Evolutionary conservation across 139 green algal species (phyloP).

Genomic region (Picochlorum costavermella): DNA sequence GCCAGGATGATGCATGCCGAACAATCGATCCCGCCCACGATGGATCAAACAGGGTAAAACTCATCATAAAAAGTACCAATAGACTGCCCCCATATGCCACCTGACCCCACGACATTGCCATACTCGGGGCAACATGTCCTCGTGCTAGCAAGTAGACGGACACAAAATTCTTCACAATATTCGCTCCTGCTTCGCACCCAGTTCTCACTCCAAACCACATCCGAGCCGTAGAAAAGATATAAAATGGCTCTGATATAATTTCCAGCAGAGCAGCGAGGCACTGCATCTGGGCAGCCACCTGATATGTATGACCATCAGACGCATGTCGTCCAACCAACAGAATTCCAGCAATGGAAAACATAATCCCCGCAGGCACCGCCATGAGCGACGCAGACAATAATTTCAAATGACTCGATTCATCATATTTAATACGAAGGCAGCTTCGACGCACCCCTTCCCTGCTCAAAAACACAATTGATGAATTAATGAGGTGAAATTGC

Average conservation of each 20-base stretch:
- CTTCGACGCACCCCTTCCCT: constrained; percentile 76
- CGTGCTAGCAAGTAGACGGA: constrained; percentile 41
- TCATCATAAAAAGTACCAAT: constrained; percentile 32
- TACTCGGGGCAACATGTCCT: constrained; percentile 8
- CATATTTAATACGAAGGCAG: constrained; percentile 49
- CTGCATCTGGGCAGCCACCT: constrained; percentile 42
- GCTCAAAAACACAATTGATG: constrained; percentile 76
- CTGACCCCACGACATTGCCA: constrained; percentile 55
- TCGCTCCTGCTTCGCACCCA: constrained; percentile 48
- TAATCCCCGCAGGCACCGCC: constrained; percentile 35
- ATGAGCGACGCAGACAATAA: constrained; percentile 23
- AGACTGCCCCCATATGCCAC: constrained; percentile 39
- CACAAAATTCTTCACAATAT: constrained; percentile 35
- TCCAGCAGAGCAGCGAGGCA: constrained; percentile 58
- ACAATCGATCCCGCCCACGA: not conserved
- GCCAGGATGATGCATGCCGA: not conserved
- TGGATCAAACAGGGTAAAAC: constrained; percentile 12
- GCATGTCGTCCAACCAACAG: constrained; percentile 14
- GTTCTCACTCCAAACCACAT: constrained; percentile 53
- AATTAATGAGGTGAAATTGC: constrained; percentile 88
- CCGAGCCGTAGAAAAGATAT: constrained; percentile 55
- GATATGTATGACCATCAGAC: constrained; percentile 21
- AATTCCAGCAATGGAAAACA: constrained; percentile 24
- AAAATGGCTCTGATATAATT: constrained; percentile 61
- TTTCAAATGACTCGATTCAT: not conserved